These are phyloP conservation scores for Zygoascus bituminiphila DNA, from an alignment of 805 yeast genomes.

Conservation along the genomic window DNA sequence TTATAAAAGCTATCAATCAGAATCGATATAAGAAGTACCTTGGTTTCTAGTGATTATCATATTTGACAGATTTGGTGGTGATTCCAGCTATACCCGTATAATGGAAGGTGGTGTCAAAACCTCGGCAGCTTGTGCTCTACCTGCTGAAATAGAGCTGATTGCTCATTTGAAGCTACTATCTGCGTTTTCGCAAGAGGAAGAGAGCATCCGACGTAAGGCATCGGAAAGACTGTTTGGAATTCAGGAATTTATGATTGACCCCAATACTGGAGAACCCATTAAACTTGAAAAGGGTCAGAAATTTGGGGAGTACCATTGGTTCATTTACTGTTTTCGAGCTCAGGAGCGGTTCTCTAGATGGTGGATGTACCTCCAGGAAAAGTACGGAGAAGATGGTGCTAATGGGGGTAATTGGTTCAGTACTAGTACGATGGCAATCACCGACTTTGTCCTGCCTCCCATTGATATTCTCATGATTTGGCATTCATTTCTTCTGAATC, in stretches of 20 bases:
- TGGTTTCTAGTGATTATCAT: too few species aligned
- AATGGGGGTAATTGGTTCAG: neutral
- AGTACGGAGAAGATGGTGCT: neutral
- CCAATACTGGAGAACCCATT: neutral
- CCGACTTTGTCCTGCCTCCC: constrained; percentile 13
- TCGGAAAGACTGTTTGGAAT: constrained; percentile 13
- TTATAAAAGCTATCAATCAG: too few species aligned
- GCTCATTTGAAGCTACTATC: constrained; percentile 13
- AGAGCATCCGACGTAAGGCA: constrained; percentile 1
- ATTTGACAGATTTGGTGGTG: too few species aligned
- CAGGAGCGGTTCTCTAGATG: constrained; percentile 12
- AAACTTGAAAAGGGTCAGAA: neutral
- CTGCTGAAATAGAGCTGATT: constrained; percentile 1
- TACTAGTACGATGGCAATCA: neutral
- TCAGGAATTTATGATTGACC: neutral
- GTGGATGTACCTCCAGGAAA: constrained; percentile 7
- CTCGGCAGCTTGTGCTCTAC: neutral
- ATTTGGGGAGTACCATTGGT: constrained; percentile 12
- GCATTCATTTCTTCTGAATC: constrained; percentile 21
- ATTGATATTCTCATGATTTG: constrained; percentile 22
- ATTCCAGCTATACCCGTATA: too few species aligned
- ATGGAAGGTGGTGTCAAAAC: too few species aligned
- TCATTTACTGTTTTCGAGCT: constrained; percentile 11
- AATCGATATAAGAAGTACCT: too few species aligned
- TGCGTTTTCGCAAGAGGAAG: constrained; percentile 7